A percentile compares a stretch with the other conserved stretches of the same genome.
Conservation (phyloP, 768 basidiomycete genomes). For the Lactarius evosmus region DNA sequence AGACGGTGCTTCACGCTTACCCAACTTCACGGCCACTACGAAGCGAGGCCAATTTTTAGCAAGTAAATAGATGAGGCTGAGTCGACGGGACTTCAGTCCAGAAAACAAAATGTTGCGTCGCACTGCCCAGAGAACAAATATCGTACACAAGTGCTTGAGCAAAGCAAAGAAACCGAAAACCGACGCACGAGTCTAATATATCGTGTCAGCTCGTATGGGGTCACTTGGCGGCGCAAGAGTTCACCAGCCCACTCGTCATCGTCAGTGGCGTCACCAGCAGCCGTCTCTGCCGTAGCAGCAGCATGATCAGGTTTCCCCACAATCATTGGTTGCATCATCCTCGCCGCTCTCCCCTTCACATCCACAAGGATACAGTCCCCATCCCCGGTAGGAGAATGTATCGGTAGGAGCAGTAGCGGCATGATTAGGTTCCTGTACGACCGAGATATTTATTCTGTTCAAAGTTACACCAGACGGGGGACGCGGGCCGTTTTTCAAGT, state of each 20-base stretch:
- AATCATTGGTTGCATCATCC: background rate
- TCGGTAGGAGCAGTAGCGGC: background rate
- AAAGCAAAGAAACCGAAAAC: constrained; percentile 1
- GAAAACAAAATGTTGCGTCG: too few relatives aligned
- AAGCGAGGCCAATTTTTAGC: too few relatives aligned
- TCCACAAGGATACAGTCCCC: constrained; percentile 11
- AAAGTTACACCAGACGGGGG: background rate
- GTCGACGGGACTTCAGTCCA: too few relatives aligned
- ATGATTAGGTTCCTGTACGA: constrained; percentile 12
- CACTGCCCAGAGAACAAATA: background rate
- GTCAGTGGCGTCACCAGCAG: background rate
- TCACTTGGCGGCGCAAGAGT: background rate
- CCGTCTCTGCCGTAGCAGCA: background rate
- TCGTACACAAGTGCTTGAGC: background rate
- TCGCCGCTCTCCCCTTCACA: constrained; percentile 8
- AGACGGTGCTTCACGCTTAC: too few relatives aligned
- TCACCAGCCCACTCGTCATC: background rate
- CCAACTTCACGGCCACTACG: too few relatives aligned
- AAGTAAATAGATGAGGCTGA: too few relatives aligned
- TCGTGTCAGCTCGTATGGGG: background rate
- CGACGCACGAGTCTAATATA: background rate
- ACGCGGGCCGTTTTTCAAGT: constrained; percentile 12
- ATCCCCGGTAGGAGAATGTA: background rate
- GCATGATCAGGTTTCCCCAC: background rate
- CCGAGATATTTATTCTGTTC: constrained; percentile 11